Evolutionary conservation across 1,139 yeast species (phyloP).

Genomic region (Candida sp.): DNA sequence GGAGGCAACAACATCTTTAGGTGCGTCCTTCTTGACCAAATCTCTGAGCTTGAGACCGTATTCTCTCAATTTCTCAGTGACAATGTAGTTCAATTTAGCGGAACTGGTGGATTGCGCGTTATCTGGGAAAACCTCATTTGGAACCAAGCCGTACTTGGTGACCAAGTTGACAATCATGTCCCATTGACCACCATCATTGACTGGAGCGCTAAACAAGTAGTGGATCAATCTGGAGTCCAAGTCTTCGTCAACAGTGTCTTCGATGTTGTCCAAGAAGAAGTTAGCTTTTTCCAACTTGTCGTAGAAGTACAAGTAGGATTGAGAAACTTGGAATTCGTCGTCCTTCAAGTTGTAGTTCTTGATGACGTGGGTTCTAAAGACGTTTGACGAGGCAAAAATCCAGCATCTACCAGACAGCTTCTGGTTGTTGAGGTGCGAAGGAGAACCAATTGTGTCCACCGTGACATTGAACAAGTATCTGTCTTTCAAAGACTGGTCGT

Average conservation of each 20-base stretch:
- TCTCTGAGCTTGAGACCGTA: slow-evolving; percentile 70
- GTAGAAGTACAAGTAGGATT: slow-evolving; percentile 42
- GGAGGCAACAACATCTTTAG: slow-evolving; percentile 21
- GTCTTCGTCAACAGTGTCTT: slow-evolving; percentile 66
- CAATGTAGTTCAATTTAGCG: slow-evolving; percentile 58
- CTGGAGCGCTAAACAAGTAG: slow-evolving; percentile 64
- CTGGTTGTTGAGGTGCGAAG: slow-evolving; percentile 67
- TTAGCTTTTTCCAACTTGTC: slow-evolving; percentile 55
- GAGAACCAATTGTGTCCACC: slow-evolving; percentile 68
- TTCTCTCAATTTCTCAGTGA: slow-evolving; percentile 74
- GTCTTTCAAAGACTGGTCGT: slow-evolving; percentile 28
- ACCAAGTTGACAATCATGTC: slow-evolving; percentile 79
- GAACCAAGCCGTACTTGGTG: slow-evolving; percentile 80
- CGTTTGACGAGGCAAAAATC: slow-evolving; percentile 84
- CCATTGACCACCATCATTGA: slow-evolving; percentile 87
- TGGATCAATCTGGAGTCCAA: slow-evolving; percentile 73
- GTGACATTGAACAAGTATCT: slow-evolving; percentile 61
- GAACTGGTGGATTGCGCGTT: slow-evolving; percentile 66
- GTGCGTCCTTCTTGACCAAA: slow-evolving; percentile 32
- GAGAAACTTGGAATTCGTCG: slow-evolving; percentile 68
- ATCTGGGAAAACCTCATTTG: slow-evolving; percentile 74
- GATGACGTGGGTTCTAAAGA: slow-evolving; percentile 66
- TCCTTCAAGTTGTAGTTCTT: slow-evolving; percentile 66
- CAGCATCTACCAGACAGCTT: slow-evolving; percentile 82
- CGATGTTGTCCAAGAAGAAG: slow-evolving; percentile 74